These are phyloP conservation scores for Penstemon eatonii DNA, from an alignment of 257 asterid species.

Conservation along the genomic window DNA sequence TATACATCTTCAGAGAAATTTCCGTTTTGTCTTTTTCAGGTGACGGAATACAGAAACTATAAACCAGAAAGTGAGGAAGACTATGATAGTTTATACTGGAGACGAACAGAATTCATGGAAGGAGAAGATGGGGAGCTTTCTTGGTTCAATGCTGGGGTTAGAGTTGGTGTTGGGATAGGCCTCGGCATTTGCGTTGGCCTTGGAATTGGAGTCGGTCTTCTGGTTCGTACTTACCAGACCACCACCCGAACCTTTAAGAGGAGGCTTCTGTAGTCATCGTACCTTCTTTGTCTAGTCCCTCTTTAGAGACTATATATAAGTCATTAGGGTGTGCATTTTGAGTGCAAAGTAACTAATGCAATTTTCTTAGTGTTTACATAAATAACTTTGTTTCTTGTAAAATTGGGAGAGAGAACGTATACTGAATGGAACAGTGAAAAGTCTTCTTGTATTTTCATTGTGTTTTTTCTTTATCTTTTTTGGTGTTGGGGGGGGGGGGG, in stretches of 20 bases:
- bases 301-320: background rate
- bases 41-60: constrained; percentile 38
- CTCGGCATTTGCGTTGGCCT: constrained; percentile 70
- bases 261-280: constrained; percentile 43
- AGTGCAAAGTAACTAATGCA: background rate
- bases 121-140: constrained; percentile 72
- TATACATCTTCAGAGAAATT: background rate
- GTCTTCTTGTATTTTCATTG: background rate
- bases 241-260: constrained; percentile 66
- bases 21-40: constrained; percentile 30
- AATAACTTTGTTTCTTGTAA: constrained; percentile 1
- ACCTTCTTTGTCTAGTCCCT: background rate
- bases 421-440: background rate
- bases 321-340: constrained; percentile 27
- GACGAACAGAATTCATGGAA: constrained; percentile 40
- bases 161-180: constrained; percentile 80
- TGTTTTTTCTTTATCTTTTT: too few relatives aligned
- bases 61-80: constrained; percentile 43
- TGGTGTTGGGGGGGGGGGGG: too few relatives aligned
- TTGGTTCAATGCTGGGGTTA: constrained; percentile 81
- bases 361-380: background rate
- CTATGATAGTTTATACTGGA: constrained; percentile 41
- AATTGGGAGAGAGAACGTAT: background rate
- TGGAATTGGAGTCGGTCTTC: constrained; percentile 66
- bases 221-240: constrained; percentile 61